These are phyloP conservation scores for Taphrina sp. DNA, from an alignment of 1,139 yeast genomes.

Conservation along the genomic window DNA sequence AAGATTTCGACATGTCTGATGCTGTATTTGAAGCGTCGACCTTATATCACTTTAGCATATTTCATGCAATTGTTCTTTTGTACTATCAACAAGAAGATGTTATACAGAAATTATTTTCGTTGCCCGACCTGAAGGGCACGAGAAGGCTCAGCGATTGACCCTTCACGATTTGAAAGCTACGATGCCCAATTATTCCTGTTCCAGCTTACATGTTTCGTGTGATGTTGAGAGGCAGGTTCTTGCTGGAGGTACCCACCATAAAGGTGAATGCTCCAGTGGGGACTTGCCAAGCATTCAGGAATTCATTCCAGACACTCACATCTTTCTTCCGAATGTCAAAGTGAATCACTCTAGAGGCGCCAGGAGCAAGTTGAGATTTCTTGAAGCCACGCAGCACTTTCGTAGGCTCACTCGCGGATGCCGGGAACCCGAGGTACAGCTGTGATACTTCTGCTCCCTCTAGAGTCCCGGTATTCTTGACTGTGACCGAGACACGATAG, in stretches of 20 bases:
- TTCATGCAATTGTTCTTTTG: no score
- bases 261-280: slow-evolving; percentile 59
- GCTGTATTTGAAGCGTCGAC: no score
- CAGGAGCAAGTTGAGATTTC: slow-evolving; percentile 53
- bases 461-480: slow-evolving; percentile 49
- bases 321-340: slow-evolving; percentile 58
- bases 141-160: no score
- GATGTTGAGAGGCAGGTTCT: slow-evolving; percentile 45
- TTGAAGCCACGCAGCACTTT: slow-evolving; percentile 60
- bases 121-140: no score
- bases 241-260: slow-evolving; percentile 56
- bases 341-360: slow-evolving; percentile 46
- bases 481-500: slow-evolving; percentile 52
- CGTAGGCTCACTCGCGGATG: slow-evolving; percentile 45
- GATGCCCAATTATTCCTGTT: no score
- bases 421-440: slow-evolving; percentile 52
- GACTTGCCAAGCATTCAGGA: slow-evolving; percentile 59
- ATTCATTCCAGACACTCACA: slow-evolving; percentile 59
- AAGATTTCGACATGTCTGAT: no score
- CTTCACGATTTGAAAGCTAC: no score
- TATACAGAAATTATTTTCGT: no score
- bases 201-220: no score
- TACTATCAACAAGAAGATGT: no score
- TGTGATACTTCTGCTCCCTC: slow-evolving; percentile 54
- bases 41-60: no score